Conservation (phyloP, 169 alveolate genomes). For the Pseudocohnilembus persalinus region DNA sequence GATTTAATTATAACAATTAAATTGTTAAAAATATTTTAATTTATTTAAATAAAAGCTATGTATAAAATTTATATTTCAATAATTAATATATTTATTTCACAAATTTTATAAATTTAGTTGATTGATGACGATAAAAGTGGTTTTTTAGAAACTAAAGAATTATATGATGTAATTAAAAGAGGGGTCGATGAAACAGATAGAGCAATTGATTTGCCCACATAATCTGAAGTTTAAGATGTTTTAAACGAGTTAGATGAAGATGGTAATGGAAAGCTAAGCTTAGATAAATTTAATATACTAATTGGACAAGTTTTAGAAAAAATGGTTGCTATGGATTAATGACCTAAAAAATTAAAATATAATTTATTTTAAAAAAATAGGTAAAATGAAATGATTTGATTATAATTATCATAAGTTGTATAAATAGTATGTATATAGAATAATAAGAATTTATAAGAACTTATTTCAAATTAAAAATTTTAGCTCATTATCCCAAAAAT, state of each 20-base stretch:
- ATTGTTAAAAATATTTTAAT: neutral
- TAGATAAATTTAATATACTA: slow-evolving; percentile 39
- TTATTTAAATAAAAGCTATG: no score
- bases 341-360: no score
- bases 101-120: no score
- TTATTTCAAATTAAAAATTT: no score
- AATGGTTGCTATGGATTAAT: slow-evolving; percentile 13
- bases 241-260: slow-evolving; percentile 49
- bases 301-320: slow-evolving; percentile 43
- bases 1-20: neutral
- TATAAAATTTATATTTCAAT: no score
- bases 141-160: slow-evolving; percentile 40
- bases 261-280: slow-evolving; percentile 48
- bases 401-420: no score
- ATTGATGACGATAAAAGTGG: slow-evolving; percentile 43
- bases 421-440: no score
- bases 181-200: slow-evolving; percentile 25
- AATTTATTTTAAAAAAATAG: no score
- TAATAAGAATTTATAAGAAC: no score
- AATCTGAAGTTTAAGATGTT: slow-evolving; percentile 43
- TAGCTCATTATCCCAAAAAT: no score
- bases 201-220: slow-evolving; percentile 30
- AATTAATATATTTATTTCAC: no score
- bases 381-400: no score
- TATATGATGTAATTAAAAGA: slow-evolving; percentile 40